Evolutionary conservation across 257 asterid species (phyloP).

Genomic region (Nicotiana sylvestris): DNA sequence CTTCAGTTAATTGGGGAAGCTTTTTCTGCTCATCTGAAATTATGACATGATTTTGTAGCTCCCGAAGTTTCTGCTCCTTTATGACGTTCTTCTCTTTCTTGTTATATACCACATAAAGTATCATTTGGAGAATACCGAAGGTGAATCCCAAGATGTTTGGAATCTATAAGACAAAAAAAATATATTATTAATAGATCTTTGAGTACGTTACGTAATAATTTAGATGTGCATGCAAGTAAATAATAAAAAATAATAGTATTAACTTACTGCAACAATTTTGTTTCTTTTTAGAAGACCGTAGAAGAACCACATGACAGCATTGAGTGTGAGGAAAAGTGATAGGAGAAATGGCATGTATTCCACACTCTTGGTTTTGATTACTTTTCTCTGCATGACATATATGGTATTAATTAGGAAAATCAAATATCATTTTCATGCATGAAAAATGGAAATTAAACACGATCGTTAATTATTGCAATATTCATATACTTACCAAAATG

Average conservation of each 20-base stretch:
- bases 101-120: conserved; percentile 38
- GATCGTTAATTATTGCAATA: neutral
- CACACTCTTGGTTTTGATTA: conserved; percentile 56
- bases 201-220: too few species aligned
- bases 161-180: conserved; percentile 16
- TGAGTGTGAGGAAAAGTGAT: conserved; percentile 58
- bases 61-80: conserved; percentile 15
- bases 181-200: too few species aligned
- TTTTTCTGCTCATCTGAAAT: conserved; percentile 26
- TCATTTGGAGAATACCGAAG: conserved; percentile 53
- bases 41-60: conserved; percentile 10
- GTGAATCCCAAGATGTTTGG: conserved; percentile 62
- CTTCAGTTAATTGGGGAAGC: conserved; percentile 30
- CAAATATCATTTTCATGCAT: neutral
- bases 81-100: conserved; percentile 22
- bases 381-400: conserved; percentile 37
- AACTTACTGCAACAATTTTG: neutral
- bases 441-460: neutral
- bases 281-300: conserved; percentile 43
- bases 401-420: neutral
- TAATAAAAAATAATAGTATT: too few species aligned
- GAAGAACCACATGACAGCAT: conserved; percentile 66
- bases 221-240: too few species aligned
- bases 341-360: conserved; percentile 73
- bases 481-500: conserved; percentile 36